Evolutionary conservation across 768 basidiomycete genomes (phyloP), one percentile per base, ranked within the genome.

Genomic region (Amanita thiersii): DNA sequence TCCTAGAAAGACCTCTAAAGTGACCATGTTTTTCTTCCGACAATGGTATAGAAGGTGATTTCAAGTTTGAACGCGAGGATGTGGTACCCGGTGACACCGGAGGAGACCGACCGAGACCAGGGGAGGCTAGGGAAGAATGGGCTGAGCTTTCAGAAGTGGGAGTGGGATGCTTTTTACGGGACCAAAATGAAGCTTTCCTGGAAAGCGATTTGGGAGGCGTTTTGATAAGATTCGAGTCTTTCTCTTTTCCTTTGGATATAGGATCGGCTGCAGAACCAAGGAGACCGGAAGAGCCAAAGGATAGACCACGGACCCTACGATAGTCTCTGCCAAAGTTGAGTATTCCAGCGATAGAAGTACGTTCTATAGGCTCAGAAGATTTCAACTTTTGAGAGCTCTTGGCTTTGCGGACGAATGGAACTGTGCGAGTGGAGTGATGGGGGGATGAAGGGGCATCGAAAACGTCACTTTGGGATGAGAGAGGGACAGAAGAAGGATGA

Each of bases 141-240:
- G n/a, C 34, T 15, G 23, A 41, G 30, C 18, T 40, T 36, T 35
- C 34, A 37, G 7, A 57, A 11, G 60, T 51, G 39, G 58, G 40
- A 33, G 60, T 50, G 39, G 38, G 3, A 32, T 37, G 26, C 18
- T 73, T 68, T 59, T 67, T 78, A 45, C 74, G 71, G 34, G 62
- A 64, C 81, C 82, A 86, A 51, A 85, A 84, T 4, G 84, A 86
- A 7, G 76, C 52, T 55, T 75, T 77, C 38, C 80, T 73, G 8
- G 69, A 59, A 23, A 81, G 47, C 3, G 65, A 51, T 29, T 68
- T 72, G 5, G 68, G 56, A 14, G 60, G 47, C 4, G 55, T n/a
- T 39, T 54, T 57, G 4, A 59, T 44, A 20, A 50, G 24, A 29
- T 48, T 56, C 46, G 46, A 50, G 29, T 58, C 61, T 14, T 57